Evolutionary conservation across 306 rosid genomes (phyloP).

Genomic region (Erythrophleum fordii): DNA sequence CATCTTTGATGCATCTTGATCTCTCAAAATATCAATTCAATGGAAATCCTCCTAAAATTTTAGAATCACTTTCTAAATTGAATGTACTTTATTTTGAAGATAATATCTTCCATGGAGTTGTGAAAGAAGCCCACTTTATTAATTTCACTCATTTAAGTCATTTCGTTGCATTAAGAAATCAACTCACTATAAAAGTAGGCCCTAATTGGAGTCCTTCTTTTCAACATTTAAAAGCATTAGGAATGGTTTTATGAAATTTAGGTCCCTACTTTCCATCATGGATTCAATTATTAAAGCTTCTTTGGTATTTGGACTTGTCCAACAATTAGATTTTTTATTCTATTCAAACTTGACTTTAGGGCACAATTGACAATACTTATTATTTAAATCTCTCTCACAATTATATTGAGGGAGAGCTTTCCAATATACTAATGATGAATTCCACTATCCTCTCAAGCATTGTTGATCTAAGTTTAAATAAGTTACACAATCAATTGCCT

Average conservation of each 20-base stretch:
- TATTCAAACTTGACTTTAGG: slow-evolving; percentile 22
- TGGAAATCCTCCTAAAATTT: not conserved
- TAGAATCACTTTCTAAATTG: not conserved
- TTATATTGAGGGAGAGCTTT: slow-evolving; percentile 7
- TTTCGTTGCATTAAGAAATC: not conserved
- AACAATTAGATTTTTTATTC: not conserved
- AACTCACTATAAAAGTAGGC: slow-evolving; percentile 5
- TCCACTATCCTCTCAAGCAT: accelerated
- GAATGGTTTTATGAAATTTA: not conserved
- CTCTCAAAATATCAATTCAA: not conserved
- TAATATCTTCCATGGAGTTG: not conserved
- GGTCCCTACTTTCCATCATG: slow-evolving; percentile 40
- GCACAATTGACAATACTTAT: not conserved
- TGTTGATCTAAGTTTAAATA: slow-evolving; percentile 30
- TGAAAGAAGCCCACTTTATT: slow-evolving; percentile 27
- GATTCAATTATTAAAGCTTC: slow-evolving; percentile 27
- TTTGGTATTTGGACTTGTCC: not conserved
- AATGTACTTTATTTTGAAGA: not conserved
- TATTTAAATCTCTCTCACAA: slow-evolving; percentile 20
- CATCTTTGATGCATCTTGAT: not conserved
- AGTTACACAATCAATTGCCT: not conserved
- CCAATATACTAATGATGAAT: not conserved
- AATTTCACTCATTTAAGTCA: not conserved
- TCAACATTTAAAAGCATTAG: not conserved
- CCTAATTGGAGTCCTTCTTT: slow-evolving; percentile 29